Evolutionary conservation across 768 basidiomycete genomes (phyloP), one percentile per base, ranked within the genome.

Genomic region (Calvatia gigantea): DNA sequence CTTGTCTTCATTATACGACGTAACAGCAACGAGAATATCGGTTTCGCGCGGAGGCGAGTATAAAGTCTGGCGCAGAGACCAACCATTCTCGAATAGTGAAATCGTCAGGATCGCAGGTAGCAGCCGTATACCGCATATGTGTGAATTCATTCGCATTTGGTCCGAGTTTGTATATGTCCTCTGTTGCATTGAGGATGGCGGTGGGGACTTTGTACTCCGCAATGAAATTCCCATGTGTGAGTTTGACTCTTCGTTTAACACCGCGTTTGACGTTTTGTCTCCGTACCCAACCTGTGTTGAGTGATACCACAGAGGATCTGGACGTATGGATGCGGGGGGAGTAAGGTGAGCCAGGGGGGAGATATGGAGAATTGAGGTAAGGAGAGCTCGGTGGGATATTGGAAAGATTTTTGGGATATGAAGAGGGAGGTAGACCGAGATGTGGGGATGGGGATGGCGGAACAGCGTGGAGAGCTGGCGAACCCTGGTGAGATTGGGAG

Each of bases 91-190:
- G 62, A 80, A n/a, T 78, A 3, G 74, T 71, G 66, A 91, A 94
- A 58, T 92, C 90, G 64, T 93, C 91, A 6, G 91, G 91, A 63
- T 94, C 91, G 64, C 82, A 83, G 0, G 89, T 91, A 12, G 89
- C 91, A 15, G 91, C 92, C 25, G 85, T 92, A 71, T 94, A 92
- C 32, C 91, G 82, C 88, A 93, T 89, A 68, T 92, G 89, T 86
- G 90, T 86, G 72, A 95, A 95, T 68, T 95, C 94, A 1, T 83
- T 91, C 17, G 84, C 82, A 58, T 73, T 87, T 54, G 78, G 81
- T 12, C 41, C 41, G 60, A 69, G 65, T n/a, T 80, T 71, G 74
- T 84, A 92, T 67, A 86, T 87, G 42, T 78, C 69, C 70, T 94
- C 90, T 17, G 89, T 84, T 12, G 90, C 89, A 53, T 82, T 86